Percentiles rank a stretch among this genome's conserved stretches.
Evolutionary conservation across 148 eudicot genomes (phyloP).

Genomic region (Fallopia convolvulus): DNA sequence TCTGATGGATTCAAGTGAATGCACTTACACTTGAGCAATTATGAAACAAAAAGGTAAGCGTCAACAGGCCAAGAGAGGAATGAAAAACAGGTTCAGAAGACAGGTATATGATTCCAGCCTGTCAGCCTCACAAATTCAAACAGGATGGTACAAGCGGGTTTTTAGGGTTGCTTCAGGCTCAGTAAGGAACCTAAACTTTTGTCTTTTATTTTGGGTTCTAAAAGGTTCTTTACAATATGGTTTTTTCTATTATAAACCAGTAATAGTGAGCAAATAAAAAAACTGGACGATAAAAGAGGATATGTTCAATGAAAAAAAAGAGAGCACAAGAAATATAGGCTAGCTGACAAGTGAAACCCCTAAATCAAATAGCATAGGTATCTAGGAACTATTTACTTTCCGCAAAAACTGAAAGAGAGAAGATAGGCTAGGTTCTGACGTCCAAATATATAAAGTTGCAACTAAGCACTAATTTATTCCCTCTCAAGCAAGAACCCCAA

Average conservation of each 20-base stretch:
- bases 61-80: background rate
- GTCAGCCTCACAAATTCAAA: background rate
- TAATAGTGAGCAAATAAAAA: background rate
- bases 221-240: background rate
- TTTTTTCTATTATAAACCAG: background rate
- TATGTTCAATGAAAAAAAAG: background rate
- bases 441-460: background rate
- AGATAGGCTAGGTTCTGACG: background rate
- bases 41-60: background rate
- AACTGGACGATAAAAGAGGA: background rate
- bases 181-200: background rate
- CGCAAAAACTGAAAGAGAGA: background rate
- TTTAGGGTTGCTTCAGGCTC: background rate
- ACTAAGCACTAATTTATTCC: background rate
- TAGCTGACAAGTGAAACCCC: background rate
- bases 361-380: background rate
- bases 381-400: background rate
- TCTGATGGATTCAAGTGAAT: conserved; percentile 6
- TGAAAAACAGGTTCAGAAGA: background rate
- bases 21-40: background rate
- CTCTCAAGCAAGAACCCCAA: background rate
- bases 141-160: background rate
- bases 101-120: background rate
- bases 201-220: background rate
- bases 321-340: background rate